phyloP scores from a whole-genome alignment of 768 basidiomycete species.

The Mycena albidolilacea region DNA sequence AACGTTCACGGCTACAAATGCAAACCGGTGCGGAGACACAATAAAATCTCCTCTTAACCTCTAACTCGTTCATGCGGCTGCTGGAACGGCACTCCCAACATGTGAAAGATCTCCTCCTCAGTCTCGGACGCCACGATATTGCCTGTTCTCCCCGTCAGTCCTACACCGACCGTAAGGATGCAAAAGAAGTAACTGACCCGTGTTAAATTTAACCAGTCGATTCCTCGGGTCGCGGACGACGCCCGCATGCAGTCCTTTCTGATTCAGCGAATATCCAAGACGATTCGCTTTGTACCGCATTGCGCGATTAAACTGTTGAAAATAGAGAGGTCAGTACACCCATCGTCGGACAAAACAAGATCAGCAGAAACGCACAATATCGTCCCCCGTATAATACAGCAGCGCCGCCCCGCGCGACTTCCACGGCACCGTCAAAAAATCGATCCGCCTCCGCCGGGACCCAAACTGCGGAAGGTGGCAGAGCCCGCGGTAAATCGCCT shows the following conservation, averaged over 20 bases:
- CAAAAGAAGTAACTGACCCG: constrained; percentile 52
- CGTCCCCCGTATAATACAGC: constrained; percentile 96
- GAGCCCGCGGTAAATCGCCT: constrained; percentile 87
- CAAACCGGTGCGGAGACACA: too few species aligned
- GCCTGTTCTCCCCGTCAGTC: constrained; percentile 56
- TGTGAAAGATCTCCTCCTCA: constrained; percentile 88
- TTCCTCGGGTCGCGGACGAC: constrained; percentile 81
- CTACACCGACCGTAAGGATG: not conserved
- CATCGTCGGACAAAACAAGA: constrained; percentile 12
- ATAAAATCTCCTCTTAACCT: constrained; percentile 45
- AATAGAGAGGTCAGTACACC: not conserved
- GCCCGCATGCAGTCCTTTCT: constrained; percentile 82
- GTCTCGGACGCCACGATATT: constrained; percentile 83
- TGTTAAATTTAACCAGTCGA: constrained; percentile 69
- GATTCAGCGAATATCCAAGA: constrained; percentile 89
- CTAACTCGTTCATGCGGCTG: constrained; percentile 82
- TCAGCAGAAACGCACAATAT: constrained; percentile 73
- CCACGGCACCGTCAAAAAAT: constrained; percentile 89
- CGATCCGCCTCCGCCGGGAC: constrained; percentile 79
- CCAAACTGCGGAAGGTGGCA: constrained; percentile 68
- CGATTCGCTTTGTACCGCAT: constrained; percentile 88
- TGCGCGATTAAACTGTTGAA: constrained; percentile 86
- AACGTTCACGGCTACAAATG: too few species aligned
- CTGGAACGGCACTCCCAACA: constrained; percentile 86
- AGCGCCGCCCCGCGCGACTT: constrained; percentile 84